Evolutionary conservation across 2,329 filamentous ascomycete genomes (phyloP), one percentile per base, ranked within the genome.

Genomic region (Lachnellula suecica): DNA sequence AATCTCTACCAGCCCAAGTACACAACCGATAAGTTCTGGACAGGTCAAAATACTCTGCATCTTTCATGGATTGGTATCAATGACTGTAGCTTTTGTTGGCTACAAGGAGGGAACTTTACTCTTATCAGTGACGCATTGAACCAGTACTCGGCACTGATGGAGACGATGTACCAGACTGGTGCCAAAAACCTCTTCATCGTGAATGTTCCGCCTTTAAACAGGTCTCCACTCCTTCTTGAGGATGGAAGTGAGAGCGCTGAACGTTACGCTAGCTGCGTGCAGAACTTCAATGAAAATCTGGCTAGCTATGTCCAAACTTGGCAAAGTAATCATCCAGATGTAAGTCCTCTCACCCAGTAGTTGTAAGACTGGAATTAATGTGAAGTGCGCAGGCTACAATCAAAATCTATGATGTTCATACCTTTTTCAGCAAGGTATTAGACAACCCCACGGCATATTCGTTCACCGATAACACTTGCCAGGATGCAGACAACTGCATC

Each of bases 61-160:
- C 71, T 70, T 0, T 59, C 79, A 2, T 79, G 76, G 73, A 78
- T 80, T 17, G 77, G 77, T 1, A 75, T 79, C 52, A 79, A 79
- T 49, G 77, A 78, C 53, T 31, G 29, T 15, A 31, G 70, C 80
- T 42, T 44, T 37, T 20, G 31, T 40, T 25, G 49, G 42, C 22
- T 51, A 43, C 42, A 24, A 40, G 1, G 24, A 47, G n/a, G 42
- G 6, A 17, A 51, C 20, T 20, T 37, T 2, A 27, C 43, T 2
- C 13, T 42, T 2, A 15, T 51, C 15, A 23, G 38, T 7, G 19
- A 22, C 2, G 35, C 44, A 38, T 41, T 53, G 23, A 31, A 49
- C 11, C 27, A 44, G 9, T 53, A 44, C 10, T 29, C 22, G 13
- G 31, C 42, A 6, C 31, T 48, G 6, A 23, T 53, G 6, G 45